These are phyloP conservation scores for Mimosa bimucronata DNA, from an alignment of 306 rosid genomes.

Conservation along the genomic window DNA sequence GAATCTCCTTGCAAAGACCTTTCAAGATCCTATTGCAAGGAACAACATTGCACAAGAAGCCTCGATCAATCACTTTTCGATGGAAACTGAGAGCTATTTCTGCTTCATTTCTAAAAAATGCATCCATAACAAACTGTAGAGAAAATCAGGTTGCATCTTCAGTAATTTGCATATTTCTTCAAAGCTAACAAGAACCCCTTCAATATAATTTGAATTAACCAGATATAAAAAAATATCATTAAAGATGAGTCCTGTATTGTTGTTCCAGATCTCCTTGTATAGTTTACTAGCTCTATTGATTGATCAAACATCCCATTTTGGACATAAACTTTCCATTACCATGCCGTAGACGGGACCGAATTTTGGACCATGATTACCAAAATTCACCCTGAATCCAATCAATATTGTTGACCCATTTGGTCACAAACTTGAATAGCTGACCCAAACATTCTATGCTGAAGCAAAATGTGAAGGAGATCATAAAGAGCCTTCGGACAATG, in stretches of 20 bases:
- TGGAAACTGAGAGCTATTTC: constrained; percentile 34
- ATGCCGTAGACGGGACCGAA: constrained; percentile 27
- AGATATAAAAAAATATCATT: constrained; percentile 13
- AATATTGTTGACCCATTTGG: constrained; percentile 19
- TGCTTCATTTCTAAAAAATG: constrained; percentile 23
- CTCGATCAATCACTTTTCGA: constrained; percentile 17
- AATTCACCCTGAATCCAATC: neutral
- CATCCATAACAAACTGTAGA: constrained; percentile 34
- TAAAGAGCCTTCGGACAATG: constrained; percentile 26
- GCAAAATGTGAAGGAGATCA: constrained; percentile 32
- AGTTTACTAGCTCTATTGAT: constrained; percentile 23
- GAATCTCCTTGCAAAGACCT: constrained; percentile 9
- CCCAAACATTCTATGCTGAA: constrained; percentile 26
- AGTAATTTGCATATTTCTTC: constrained; percentile 24
- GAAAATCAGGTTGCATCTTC: constrained; percentile 10
- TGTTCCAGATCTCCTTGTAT: constrained; percentile 20
- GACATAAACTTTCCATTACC: constrained; percentile 35
- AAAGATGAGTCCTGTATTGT: constrained; percentile 12
- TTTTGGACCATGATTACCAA: neutral
- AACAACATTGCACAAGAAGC: constrained; percentile 27
- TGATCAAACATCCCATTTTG: constrained; percentile 36
- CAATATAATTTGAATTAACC: constrained; percentile 28
- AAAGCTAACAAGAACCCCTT: constrained; percentile 26
- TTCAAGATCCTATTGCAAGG: constrained; percentile 31
- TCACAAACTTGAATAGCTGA: constrained; percentile 33